A percentile compares a stretch with the other conserved stretches of the same genome.
Evolutionary conservation across 2,329 filamentous ascomycete genomes (phyloP).

Genomic region (Xylariaceae sp.): DNA sequence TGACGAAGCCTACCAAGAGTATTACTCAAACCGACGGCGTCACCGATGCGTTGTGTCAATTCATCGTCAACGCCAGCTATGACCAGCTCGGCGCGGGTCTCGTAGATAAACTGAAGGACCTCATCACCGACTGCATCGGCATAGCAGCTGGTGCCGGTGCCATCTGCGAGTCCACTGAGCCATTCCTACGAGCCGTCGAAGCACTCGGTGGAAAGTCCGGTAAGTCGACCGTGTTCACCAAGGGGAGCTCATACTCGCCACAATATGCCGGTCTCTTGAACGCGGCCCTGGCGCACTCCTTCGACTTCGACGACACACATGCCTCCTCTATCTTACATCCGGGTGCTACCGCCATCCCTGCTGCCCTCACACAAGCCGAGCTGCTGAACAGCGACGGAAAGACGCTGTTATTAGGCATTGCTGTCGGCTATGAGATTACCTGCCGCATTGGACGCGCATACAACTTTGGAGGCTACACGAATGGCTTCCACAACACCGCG

Average conservation of each 20-base stretch:
- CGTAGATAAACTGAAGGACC: conserved; percentile 25
- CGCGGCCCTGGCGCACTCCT: conserved; percentile 38
- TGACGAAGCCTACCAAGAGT: neutral
- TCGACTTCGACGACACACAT: conserved; percentile 44
- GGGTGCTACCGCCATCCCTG: conserved; percentile 37
- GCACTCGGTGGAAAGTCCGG: conserved; percentile 23
- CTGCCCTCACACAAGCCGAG: conserved; percentile 31
- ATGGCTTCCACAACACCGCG: conserved; percentile 29
- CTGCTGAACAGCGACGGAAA: conserved; percentile 27
- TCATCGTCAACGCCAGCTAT: conserved; percentile 22
- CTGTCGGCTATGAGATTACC: conserved; percentile 29
- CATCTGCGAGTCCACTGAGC: conserved; percentile 23
- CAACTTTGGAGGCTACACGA: conserved; percentile 24
- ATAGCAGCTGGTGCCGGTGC: conserved; percentile 24
- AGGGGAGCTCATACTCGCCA: conserved; percentile 31
- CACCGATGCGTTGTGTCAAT: conserved; percentile 18
- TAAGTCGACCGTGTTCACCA: conserved; percentile 33
- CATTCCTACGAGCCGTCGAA: conserved; percentile 35
- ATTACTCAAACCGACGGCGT: conserved; percentile 5
- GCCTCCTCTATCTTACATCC: conserved; percentile 38
- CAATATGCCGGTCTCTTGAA: conserved; percentile 40
- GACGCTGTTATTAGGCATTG: conserved; percentile 30
- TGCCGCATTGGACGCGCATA: conserved; percentile 25
- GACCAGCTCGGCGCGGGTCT: conserved; percentile 11
- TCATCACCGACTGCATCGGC: conserved; percentile 26